Evolutionary conservation across 2,329 filamentous ascomycete genomes (phyloP).

Genomic region (Hymenoscyphus scutula): DNA sequence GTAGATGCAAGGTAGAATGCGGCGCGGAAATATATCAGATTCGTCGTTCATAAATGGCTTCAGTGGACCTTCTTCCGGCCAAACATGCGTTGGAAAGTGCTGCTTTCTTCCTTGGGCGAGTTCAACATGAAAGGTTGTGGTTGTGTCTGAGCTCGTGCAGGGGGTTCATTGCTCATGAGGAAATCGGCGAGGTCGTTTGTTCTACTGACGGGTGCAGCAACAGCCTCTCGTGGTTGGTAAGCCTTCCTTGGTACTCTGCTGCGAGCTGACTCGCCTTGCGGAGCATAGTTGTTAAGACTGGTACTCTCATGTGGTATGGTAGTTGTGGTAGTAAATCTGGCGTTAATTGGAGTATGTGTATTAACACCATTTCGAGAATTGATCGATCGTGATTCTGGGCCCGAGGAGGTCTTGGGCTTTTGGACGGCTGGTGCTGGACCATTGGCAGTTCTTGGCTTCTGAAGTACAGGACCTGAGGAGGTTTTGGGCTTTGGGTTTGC

Average conservation of each 20-base stretch:
- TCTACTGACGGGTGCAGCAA: slow-evolving; percentile 27
- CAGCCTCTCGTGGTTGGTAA: slow-evolving; percentile 41
- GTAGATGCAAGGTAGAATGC: not conserved
- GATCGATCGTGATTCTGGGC: slow-evolving; percentile 31
- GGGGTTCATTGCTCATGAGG: slow-evolving; percentile 41
- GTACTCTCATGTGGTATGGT: slow-evolving; percentile 40
- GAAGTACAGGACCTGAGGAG: not conserved
- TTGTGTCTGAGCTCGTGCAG: slow-evolving; percentile 21
- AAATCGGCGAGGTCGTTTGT: slow-evolving; percentile 73
- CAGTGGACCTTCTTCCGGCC: slow-evolving; percentile 31
- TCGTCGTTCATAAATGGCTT: not conserved
- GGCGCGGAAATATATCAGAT: not conserved
- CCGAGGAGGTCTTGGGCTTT: slow-evolving; percentile 29
- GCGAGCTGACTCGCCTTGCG: slow-evolving; percentile 26
- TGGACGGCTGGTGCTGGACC: slow-evolving; percentile 24
- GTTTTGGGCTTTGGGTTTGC: slow-evolving; percentile 13
- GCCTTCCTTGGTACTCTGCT: slow-evolving; percentile 48
- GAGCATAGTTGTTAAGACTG: slow-evolving; percentile 21
- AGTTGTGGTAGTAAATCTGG: slow-evolving; percentile 50
- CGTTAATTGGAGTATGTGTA: slow-evolving; percentile 33
- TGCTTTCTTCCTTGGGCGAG: slow-evolving; percentile 26
- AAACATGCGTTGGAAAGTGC: slow-evolving; percentile 31
- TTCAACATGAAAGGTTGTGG: slow-evolving; percentile 22
- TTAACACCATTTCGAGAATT: slow-evolving; percentile 34
- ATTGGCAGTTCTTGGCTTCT: not conserved